Base-by-base conservation (phyloP, 1,284 basidiomycete genomes). In the Naganishia liquefaciens region DNA sequence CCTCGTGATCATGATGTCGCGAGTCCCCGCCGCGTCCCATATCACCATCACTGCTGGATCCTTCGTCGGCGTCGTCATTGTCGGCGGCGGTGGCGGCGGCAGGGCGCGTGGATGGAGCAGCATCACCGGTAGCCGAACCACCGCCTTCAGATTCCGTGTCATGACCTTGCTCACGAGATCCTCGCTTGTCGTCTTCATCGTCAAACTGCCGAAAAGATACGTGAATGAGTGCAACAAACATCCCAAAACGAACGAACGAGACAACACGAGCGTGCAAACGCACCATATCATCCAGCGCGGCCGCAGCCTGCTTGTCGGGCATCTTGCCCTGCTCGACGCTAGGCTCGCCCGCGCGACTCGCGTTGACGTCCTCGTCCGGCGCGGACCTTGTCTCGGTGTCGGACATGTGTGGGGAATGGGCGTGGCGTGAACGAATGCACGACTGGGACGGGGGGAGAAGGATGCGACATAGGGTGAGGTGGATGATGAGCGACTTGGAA, bases 1-100 rank as follows among this genome's bases (percentile, higher is more conserved):
- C 54, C 10, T 46, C 75, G 60, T 75, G 42, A 11, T 44, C 44
- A 57, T 57, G 43, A 46, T 46, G 30, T 10, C 55, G 55, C 1
- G 55, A 60, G 37, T 60, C 55, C 9, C 55, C 55, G 46, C 55
- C 55, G 11, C 55, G 55, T 3, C 55, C 55, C 55, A 60, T 60
- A 39, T 60, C 55, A 10, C 55, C 55, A 17, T 60, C 55, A 25
- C n/a, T 25, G 42, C 40, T 44, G 11, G 47, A 42, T n/a, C 30
- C 37, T 28, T 25, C 49, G 49, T 27, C 49, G 15, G 43, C 15
- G 49, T 37, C 27, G 30, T 33, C 51, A 33, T 53, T 23, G 17
- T 47, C 46, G 46, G 46, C 17, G 11, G 11, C 46, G 17, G 46
- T 10, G 44, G 17, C 46, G n/a, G 15, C 5, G 46, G 46, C 21